Evolutionary conservation across 257 asterid species (phyloP), one percentile per base, ranked within the genome.

Genomic region (Eustoma russellianum): DNA sequence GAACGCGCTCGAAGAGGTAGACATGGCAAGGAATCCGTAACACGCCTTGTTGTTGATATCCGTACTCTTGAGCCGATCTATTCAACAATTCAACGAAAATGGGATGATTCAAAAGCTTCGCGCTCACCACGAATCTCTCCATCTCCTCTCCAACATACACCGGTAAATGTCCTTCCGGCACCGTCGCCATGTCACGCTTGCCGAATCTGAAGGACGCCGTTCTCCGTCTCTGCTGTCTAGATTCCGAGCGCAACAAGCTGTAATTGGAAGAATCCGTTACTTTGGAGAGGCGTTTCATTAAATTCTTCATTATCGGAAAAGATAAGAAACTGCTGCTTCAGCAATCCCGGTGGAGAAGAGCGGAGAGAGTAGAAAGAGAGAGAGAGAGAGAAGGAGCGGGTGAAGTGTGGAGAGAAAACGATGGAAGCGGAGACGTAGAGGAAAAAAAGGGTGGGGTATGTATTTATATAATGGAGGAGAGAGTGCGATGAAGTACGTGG

Each of bases 131-230:
- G 57, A 88, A 88, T 41, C 97, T 67, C 80, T 88, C 94, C 95
- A 85, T 80, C 61, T 88, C 95, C 52, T 88, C 95, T 2, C 97
- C 97, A n/a, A 88, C 97, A 78, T 75, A 88, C 5, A 88, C 94
- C 41, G 97, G 97, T 7, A 88, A 72, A 60, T 88, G 95, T 0
- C 97, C 97, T 61, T 88, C 77, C 41, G 97, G 97, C 19, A 88
- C 64, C 46, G 53, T 58, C 12, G 43, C 65, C 14, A 65, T 18
- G 9, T 62, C 52, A 35, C 53, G 41, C 33, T 57, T 64, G n/a
- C 61, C 49, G 9, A 62, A 54, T 41, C 81, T 66, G 55, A 72
- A 52, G 3, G 76, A 57, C 8, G 46, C 67, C 17, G 61, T 6
- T 10, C 75, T 53, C 11, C 64, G 66, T 50, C 70, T 48, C 18